Evolutionary conservation across 768 basidiomycete genomes (phyloP).

Genomic region (Pulveroboletus sp.): DNA sequence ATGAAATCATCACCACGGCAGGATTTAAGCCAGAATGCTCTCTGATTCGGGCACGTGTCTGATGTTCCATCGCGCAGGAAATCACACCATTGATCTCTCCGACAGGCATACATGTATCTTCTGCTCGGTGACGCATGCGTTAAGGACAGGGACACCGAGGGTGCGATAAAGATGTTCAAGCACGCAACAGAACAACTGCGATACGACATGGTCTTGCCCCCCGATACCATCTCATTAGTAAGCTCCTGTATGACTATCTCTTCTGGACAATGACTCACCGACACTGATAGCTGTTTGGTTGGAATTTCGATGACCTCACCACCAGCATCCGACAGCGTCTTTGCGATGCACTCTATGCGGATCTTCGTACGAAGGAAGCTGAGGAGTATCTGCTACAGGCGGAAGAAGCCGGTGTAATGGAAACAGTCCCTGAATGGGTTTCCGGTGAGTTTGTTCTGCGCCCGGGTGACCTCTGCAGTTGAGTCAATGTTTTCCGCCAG

Average conservation of each 20-base stretch:
- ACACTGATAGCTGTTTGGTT: conserved; percentile 1
- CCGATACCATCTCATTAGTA: conserved; percentile 6
- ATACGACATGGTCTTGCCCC: not conserved
- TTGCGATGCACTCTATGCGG: not conserved
- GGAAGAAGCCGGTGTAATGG: not conserved
- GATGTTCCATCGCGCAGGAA: not conserved
- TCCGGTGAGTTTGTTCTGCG: not conserved
- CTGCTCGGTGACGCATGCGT: not conserved
- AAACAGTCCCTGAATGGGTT: not conserved
- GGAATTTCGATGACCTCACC: conserved; percentile 2
- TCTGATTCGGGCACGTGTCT: conserved; percentile 1
- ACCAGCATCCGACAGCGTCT: not conserved
- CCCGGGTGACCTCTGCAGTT: not conserved
- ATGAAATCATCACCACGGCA: not conserved
- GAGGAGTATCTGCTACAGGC: not conserved
- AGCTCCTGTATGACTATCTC: not conserved
- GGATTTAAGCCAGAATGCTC: not conserved
- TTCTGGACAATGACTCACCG: not conserved
- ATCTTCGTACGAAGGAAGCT: not conserved
- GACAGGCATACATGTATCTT: conserved; percentile 8
- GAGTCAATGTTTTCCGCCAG: not conserved
- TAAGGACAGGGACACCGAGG: not conserved
- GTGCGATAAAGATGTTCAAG: not conserved
- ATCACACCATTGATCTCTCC: not conserved
- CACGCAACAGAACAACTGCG: not conserved